Evolutionary conservation across 2,329 filamentous ascomycete genomes (phyloP).

Genomic region (Tolypocladium tropicale): DNA sequence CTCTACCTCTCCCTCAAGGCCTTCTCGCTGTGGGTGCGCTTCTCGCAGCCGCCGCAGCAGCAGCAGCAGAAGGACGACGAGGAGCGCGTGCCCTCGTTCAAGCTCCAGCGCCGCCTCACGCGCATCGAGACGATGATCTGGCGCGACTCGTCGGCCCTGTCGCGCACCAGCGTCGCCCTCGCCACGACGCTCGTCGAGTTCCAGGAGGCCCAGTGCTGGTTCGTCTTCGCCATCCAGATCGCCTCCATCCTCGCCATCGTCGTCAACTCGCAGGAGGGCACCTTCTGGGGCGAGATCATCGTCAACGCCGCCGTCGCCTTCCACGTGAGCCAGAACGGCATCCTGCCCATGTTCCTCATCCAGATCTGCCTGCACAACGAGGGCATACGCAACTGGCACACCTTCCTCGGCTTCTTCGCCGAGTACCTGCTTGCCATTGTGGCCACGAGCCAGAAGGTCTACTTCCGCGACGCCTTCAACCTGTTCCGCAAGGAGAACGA

Average conservation of each 20-base stretch:
- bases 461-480: constrained; percentile 22
- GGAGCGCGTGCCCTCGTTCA: not conserved
- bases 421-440: constrained; percentile 27
- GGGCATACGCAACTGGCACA: constrained; percentile 29
- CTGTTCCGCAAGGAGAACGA: constrained; percentile 21
- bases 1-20: constrained; percentile 23
- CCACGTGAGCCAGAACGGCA: constrained; percentile 25
- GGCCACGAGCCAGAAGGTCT: constrained; percentile 25
- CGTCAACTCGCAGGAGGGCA: constrained; percentile 28
- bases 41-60: no score
- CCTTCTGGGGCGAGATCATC: constrained; percentile 28
- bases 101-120: constrained; percentile 18
- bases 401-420: constrained; percentile 26
- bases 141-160: constrained; percentile 23
- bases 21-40: constrained; percentile 24
- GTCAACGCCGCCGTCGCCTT: constrained; percentile 26
- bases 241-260: constrained; percentile 29
- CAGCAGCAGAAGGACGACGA: no score
- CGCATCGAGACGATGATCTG: constrained; percentile 26
- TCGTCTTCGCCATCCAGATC: constrained; percentile 28
- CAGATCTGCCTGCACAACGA: constrained; percentile 28
- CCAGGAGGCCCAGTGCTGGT: constrained; percentile 28
- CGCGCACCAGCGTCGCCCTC: constrained; percentile 27
- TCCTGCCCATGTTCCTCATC: constrained; percentile 26
- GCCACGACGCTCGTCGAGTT: constrained; percentile 30